These are phyloP conservation scores for Esteya vermicola DNA, from an alignment of 2,329 filamentous ascomycete species.

Conservation along the genomic window DNA sequence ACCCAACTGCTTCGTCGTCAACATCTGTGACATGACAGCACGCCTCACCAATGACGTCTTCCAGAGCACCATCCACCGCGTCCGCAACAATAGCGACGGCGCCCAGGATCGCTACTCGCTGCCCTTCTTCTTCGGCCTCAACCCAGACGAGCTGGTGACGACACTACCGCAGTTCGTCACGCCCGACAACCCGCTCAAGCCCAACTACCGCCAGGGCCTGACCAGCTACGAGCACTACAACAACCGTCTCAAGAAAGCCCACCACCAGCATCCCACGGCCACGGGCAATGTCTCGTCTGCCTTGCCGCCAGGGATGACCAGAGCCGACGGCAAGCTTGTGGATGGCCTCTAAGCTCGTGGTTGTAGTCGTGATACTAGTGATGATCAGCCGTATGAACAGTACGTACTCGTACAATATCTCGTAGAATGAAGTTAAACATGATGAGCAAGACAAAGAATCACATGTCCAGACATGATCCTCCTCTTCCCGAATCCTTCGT, in stretches of 20 bases:
- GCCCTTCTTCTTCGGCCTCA: slow-evolving; percentile 3
- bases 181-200: background rate
- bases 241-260: slow-evolving; percentile 1
- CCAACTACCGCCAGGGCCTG: background rate
- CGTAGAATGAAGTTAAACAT: too few species aligned
- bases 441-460: too few species aligned
- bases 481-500: too few species aligned
- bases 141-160: slow-evolving; percentile 4
- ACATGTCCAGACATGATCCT: too few species aligned
- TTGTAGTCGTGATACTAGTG: too few species aligned
- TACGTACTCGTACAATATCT: too few species aligned
- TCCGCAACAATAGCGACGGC: slow-evolving; percentile 3
- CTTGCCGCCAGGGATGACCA: slow-evolving; percentile 2
- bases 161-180: slow-evolving; percentile 1
- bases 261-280: slow-evolving; percentile 4
- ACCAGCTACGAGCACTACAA: slow-evolving; percentile 4
- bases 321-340: background rate
- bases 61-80: slow-evolving; percentile 4
- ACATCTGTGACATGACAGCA: slow-evolving; percentile 4
- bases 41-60: slow-evolving; percentile 5
- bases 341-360: too few species aligned
- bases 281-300: background rate
- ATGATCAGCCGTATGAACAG: too few species aligned
- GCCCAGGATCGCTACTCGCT: background rate
- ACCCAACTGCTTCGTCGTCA: slow-evolving; percentile 4